phyloP scores from a whole-genome alignment of 192 early-diverging fungal species.

The Backusella luteola region DNA sequence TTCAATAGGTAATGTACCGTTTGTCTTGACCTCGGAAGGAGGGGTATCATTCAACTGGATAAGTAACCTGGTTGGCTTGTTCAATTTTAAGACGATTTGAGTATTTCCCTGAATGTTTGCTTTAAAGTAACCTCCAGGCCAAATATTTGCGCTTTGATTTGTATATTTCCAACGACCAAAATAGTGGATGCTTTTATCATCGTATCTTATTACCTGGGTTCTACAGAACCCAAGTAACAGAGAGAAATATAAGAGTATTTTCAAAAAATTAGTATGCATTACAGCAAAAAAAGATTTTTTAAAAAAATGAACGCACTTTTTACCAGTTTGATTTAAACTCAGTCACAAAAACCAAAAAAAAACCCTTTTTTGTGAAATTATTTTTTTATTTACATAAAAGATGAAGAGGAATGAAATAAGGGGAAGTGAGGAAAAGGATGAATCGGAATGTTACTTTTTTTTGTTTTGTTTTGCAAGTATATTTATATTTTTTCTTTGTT shows the following conservation, averaged over 20 bases:
- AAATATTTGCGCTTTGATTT: slow-evolving; percentile 11
- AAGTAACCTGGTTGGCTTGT: background rate
- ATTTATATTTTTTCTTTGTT: background rate
- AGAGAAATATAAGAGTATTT: background rate
- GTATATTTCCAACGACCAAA: slow-evolving; percentile 29
- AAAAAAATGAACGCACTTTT: background rate
- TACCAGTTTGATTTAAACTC: background rate
- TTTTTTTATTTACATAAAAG: slow-evolving; percentile 1
- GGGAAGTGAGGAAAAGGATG: background rate
- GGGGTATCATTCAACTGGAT: slow-evolving; percentile 12
- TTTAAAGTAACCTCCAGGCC: slow-evolving; percentile 30
- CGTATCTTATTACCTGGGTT: background rate
- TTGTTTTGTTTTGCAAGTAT: background rate
- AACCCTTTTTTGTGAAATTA: slow-evolving; percentile 2
- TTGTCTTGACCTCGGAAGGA: slow-evolving; percentile 15
- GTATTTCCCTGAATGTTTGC: slow-evolving; percentile 6
- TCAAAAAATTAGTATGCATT: slow-evolving; percentile 1
- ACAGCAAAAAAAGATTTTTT: background rate
- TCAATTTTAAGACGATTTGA: slow-evolving; percentile 8
- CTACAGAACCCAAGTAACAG: background rate
- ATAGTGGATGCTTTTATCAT: slow-evolving; percentile 12
- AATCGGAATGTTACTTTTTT: slow-evolving; percentile 9
- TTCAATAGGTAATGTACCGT: background rate
- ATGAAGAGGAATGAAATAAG: slow-evolving; percentile 10
- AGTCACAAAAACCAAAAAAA: background rate